Base-by-base conservation (phyloP, 805 yeast genomes). In the Starmerella etchellsii region DNA sequence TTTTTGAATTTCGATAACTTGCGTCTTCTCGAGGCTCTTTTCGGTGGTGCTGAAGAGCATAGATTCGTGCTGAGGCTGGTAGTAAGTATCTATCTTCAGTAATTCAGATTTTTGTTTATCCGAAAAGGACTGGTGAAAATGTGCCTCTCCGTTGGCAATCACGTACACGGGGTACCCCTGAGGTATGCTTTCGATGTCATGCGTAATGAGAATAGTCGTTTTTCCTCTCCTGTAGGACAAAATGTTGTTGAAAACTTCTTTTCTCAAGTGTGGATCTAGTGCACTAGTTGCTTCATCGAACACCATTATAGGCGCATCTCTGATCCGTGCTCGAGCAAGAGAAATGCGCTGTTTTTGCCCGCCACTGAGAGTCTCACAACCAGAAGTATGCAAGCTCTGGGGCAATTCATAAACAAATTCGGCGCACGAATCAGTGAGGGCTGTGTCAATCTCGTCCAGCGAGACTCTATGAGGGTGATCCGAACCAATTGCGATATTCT, bases 211-310 rank as follows among this genome's bases (percentile, higher is more conserved):
- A 14, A 91, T 69, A 0, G 96, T 87, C 0, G 95, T 81, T 48
- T 71, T 78, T 2, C 72, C 76, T 7, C 46, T 42, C 50, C 97
- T 68, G 78, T 81, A 76, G 3, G 48, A 40, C 40, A 72, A 69
- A 11, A 91, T 65, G 0, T 67, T 66, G 2, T 61, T 55, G 53
- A 78, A 57, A 4, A 84, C 56, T 3, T 54, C 41, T 0, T 60
- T 59, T 44, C 76, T 67, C 32, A 69, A 68, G 0, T 50, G 52
- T 2, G 61, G 55, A 56, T 91, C 96, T 41, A 91, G 60, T 0
- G 95, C 95, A 36, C 91, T 78, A 2, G 82, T 63, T 3, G 91
- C 72, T 56, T 91, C 99, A 61, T 91, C 99, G 22, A 87, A 62
- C 2, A 91, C 70, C 44, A 88, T 60, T 4, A 91, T 69, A 0